Conservation (phyloP, 106 monocot genomes). For the Phalaenopsis equestris region DNA sequence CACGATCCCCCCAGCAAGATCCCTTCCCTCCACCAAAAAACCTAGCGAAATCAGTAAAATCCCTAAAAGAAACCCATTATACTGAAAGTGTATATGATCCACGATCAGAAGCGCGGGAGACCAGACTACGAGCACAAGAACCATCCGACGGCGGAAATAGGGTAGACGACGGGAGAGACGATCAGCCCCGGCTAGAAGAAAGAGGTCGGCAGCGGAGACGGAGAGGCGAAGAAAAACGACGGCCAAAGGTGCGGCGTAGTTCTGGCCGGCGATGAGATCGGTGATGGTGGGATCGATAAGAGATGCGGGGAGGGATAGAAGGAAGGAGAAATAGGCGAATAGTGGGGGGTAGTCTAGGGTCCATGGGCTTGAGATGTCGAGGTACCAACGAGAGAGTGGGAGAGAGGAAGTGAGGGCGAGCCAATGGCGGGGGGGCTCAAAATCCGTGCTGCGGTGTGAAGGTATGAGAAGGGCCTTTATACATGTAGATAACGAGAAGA, state of each 20-base stretch:
- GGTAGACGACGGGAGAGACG: conserved; percentile 18
- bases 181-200: conserved; percentile 38
- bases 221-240: conserved; percentile 59
- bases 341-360: conserved; percentile 98
- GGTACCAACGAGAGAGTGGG: conserved; percentile 68
- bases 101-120: conserved; percentile 74
- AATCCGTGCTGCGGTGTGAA: conserved; percentile 73
- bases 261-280: conserved; percentile 13
- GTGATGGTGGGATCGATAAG: conserved; percentile 37
- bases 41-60: conserved; percentile 56
- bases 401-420: conserved; percentile 76
- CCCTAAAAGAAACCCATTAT: conserved; percentile 76
- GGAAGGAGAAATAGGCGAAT: conserved; percentile 77
- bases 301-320: conserved; percentile 64
- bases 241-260: conserved; percentile 22
- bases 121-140: conserved; percentile 42
- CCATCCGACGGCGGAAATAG: neutral
- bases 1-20: conserved; percentile 55
- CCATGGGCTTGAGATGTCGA: conserved; percentile 55
- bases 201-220: conserved; percentile 43
- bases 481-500: conserved; percentile 41
- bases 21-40: conserved; percentile 48
- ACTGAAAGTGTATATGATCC: conserved; percentile 95
- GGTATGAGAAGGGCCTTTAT: conserved; percentile 79
- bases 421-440: conserved; percentile 93